These are phyloP conservation scores for Hygrophila difformis DNA, from an alignment of 257 asterid species.

Conservation along the genomic window DNA sequence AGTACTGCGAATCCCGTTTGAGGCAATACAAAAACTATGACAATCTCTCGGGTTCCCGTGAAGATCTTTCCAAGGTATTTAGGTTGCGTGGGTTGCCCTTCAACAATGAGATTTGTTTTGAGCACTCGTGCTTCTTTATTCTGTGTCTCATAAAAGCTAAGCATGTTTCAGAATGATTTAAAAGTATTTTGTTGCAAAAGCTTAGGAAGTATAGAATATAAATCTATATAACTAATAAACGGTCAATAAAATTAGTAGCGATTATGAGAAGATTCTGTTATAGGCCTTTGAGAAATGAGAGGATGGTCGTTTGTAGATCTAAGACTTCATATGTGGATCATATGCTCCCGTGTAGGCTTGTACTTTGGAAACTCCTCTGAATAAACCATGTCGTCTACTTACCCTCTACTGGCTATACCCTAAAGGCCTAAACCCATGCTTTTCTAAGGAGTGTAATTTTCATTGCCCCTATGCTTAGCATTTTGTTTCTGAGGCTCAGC, in stretches of 20 bases:
- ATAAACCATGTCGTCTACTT: background rate
- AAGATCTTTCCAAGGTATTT: slow-evolving; percentile 55
- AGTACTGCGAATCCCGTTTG: slow-evolving; percentile 68
- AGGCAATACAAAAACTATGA: slow-evolving; percentile 79
- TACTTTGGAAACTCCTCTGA: background rate
- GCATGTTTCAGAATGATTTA: background rate
- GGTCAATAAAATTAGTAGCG: background rate
- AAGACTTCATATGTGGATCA: too few species aligned
- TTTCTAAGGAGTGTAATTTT: background rate
- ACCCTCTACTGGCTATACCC: too few species aligned
- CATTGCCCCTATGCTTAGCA: background rate
- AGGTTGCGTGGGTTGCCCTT: too few species aligned
- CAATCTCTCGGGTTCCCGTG: slow-evolving; percentile 40
- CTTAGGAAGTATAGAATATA: background rate
- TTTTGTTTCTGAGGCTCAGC: background rate
- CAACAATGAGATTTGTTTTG: too few species aligned
- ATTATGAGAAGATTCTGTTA: background rate
- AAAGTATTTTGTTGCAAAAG: background rate
- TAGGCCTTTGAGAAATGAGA: background rate
- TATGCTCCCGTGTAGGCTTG: too few species aligned
- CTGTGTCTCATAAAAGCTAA: background rate
- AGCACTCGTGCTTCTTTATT: too few species aligned
- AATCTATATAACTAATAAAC: background rate
- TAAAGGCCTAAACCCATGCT: too few species aligned
- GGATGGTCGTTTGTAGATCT: background rate